Percentiles rank a stretch among this genome's conserved stretches.
Conservation (phyloP, 805 yeast genomes). For the Lachancea mirantina region DNA sequence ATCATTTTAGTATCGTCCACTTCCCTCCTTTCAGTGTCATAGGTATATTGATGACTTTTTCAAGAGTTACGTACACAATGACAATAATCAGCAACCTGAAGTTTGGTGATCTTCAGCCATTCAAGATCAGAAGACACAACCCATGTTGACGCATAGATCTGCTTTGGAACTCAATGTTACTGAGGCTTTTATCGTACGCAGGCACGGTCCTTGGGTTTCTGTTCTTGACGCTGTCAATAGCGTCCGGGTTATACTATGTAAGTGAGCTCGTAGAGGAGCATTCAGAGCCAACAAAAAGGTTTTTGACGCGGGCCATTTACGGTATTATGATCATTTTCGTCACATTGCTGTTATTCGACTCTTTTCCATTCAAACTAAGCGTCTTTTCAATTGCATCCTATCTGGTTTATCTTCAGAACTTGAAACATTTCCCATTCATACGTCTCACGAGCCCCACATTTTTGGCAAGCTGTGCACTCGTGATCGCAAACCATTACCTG, state of each 20-base stretch:
- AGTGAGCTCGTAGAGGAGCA: conserved; percentile 93
- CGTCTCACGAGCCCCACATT: conserved; percentile 66
- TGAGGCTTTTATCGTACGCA: conserved; percentile 49
- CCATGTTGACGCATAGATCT: no score
- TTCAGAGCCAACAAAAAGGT: conserved; percentile 71
- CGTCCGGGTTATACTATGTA: conserved; percentile 85
- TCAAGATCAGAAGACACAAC: no score
- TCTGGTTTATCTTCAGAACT: conserved; percentile 65
- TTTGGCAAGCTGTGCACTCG: conserved; percentile 61
- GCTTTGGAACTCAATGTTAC: no score
- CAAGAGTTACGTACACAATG: no score
- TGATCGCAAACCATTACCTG: conserved; percentile 70
- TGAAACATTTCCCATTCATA: conserved; percentile 78
- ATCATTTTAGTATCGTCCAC: no score
- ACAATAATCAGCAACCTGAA: no score
- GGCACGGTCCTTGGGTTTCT: conserved; percentile 59
- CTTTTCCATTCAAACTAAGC: conserved; percentile 66
- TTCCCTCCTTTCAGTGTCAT: no score
- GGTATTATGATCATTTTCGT: conserved; percentile 48
- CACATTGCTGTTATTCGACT: conserved; percentile 63
- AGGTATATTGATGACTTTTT: no score
- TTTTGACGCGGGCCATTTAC: conserved; percentile 58
- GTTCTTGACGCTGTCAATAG: conserved; percentile 59
- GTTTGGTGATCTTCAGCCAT: no score
- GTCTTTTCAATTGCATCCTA: conserved; percentile 65